Conservation (phyloP, 495 filamentous ascomycete genomes). For the Parachaetomium inaequale region DNA sequence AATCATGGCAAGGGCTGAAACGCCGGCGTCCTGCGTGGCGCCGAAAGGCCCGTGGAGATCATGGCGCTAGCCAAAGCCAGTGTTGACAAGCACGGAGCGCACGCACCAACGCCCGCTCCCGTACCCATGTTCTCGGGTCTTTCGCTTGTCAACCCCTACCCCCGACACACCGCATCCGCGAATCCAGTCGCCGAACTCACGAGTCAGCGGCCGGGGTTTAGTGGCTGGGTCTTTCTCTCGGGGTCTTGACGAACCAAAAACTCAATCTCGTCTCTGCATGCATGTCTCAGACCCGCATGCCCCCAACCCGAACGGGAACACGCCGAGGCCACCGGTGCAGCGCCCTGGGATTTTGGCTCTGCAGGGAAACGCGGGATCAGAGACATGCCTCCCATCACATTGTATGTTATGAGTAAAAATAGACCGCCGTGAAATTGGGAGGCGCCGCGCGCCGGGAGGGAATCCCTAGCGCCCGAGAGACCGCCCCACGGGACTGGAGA, state of each 20-base stretch:
- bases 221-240: not conserved
- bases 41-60: constrained; percentile 22
- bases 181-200: constrained; percentile 1
- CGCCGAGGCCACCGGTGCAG: not conserved
- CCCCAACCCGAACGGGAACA: not conserved
- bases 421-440: not conserved
- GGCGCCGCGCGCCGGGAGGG: not conserved
- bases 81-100: not conserved
- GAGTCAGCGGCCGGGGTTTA: constrained; percentile 1
- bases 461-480: constrained; percentile 1
- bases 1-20: constrained; percentile 18
- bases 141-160: not conserved
- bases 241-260: not conserved
- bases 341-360: not conserved
- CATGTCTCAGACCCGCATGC: constrained; percentile 12
- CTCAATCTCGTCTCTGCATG: constrained; percentile 13
- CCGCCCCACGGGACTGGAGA: not conserved
- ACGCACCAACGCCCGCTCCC: constrained; percentile 7
- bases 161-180: not conserved
- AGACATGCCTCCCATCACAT: not conserved
- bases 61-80: constrained; percentile 18
- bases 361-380: not conserved
- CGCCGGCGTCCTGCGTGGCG: constrained; percentile 25
- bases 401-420: not conserved
- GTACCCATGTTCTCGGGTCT: constrained; percentile 10